Base-by-base conservation (phyloP, 495 filamentous ascomycete genomes). In the Jackrogersella multiformis region DNA sequence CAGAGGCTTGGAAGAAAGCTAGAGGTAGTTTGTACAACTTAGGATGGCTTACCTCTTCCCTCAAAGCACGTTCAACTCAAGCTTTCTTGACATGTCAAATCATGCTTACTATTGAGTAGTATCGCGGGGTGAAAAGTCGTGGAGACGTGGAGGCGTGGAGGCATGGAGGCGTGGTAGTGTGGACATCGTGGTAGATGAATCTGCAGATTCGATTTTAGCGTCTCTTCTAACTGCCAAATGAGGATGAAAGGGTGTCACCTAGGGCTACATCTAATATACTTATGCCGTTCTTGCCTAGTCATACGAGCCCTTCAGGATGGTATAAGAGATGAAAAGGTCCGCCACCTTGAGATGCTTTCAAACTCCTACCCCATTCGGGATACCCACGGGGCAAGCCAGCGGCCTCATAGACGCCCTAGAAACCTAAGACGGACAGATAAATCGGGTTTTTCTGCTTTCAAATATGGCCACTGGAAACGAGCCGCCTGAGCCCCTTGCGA, bases 401-500 rank as follows among this genome's bases (percentile, higher is more conserved):
- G 21, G 39, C n/a, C 38, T 41, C n/a, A 34, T 35, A 21, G 5
- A 56, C 21, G 26, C 15, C 28, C 1, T 12, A 12, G 16, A 8
- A 30, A 28, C 35, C 9, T 10, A 26, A 9, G 1, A 42, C 41
- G 24, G 21, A 32, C 35, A 51, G 34, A 2, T 10, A 61, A 48
- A 15, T 12, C 24, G 32, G 9, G 12, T 39, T 13, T 24, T 20
- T 52, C n/a, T 24, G 5, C 16, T 30, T 2, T 45, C 15, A 1
- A 53, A 56, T 5, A 74, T 74, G 69, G 66, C 60, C 1, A 28
- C 36, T 15, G 35, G 46, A 9, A 81, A 84, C 56, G 82, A 87
- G 55, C 78, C 79, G 9, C 86, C 87, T 41, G 86, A 87, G 18
- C 83, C 86, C 26, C 72, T 88, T 24, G 83, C 87, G 15, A 84